Base-by-base conservation (phyloP, 1,284 basidiomycete genomes). In the Ceratobasidium sp. region DNA sequence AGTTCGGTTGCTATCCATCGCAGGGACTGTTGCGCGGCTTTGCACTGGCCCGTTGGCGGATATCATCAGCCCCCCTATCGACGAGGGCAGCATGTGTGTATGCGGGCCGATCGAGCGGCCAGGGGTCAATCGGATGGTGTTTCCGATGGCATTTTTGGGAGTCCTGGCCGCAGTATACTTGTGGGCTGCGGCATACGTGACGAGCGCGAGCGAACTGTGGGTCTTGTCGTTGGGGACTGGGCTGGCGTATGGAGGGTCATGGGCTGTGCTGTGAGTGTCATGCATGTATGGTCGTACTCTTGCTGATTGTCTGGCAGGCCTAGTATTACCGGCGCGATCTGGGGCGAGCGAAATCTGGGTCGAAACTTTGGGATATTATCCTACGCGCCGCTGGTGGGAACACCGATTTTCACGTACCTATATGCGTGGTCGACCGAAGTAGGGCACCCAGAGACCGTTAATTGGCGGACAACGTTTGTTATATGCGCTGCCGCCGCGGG, bases 311-410 rank as follows among this genome's bases (percentile, higher is more conserved):
- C 7, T 14, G 6, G 37, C 34, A 71, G 66, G 66, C 66, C 66
- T 7, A 71, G 66, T 19, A 71, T 71, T 22, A 71, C 66, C 11
- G 58, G 66, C 41, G 85, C 88, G 1, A 84, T 90, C 27, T 93
- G 91, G 89, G 92, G 92, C 14, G 80, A 85, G 27, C 80, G 84
- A 16, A 86, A 91, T 77, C 82, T 90, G 0, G 92, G 88, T 9
- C 87, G 92, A 75, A 93, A 93, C 81, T 93, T 89, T 77, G 92
- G 92, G 31, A 83, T 91, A 54, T 80, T 92, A 75, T 88, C 89
- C 49, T 92, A 91, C 77, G 88, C 90, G 0, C 89, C 90, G 7
- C 90, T 93, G 81, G 80, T 88, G 31, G 92, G 91, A 11, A 92
- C 91, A 0, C 88, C 90, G 0, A 54, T 88, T 0, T 93, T 92